These are phyloP conservation scores for Diaporthe eres DNA, from an alignment of 2,329 filamentous ascomycete species.

Conservation along the genomic window DNA sequence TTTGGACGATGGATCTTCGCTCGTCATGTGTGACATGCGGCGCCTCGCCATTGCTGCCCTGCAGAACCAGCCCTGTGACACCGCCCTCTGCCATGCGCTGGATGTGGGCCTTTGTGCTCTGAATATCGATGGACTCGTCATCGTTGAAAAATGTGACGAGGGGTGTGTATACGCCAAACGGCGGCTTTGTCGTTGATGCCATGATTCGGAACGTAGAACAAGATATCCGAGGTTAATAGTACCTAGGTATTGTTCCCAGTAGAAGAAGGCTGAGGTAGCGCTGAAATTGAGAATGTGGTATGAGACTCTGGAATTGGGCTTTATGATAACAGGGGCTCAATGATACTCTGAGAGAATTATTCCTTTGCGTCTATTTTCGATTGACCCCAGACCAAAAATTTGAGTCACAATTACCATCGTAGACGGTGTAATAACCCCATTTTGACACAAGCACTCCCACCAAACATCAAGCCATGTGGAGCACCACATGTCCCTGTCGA, in stretches of 20 bases:
- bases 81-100: slow-evolving; percentile 12
- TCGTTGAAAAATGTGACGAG: slow-evolving; percentile 29
- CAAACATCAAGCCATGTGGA: not conserved
- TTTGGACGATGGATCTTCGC: not conserved
- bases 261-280: not conserved
- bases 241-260: not conserved
- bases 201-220: not conserved
- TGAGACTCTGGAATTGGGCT: not conserved
- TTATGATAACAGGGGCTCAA: not conserved
- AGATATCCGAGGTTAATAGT: not conserved
- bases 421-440: not conserved
- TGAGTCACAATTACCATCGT: not conserved
- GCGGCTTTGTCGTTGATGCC: not conserved
- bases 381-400: not conserved
- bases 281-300: not conserved
- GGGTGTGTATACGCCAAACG: slow-evolving; percentile 6
- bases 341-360: too few species aligned
- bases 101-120: slow-evolving; percentile 13
- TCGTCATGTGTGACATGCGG: slow-evolving; percentile 20
- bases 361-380: not conserved
- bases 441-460: not conserved
- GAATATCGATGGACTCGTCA: slow-evolving; percentile 14
- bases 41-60: slow-evolving; percentile 30
- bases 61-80: slow-evolving; percentile 4
- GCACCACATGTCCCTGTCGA: not conserved